phyloP scores from a whole-genome alignment of 208 protist species.

The Acanthamoeba triangularis region DNA sequence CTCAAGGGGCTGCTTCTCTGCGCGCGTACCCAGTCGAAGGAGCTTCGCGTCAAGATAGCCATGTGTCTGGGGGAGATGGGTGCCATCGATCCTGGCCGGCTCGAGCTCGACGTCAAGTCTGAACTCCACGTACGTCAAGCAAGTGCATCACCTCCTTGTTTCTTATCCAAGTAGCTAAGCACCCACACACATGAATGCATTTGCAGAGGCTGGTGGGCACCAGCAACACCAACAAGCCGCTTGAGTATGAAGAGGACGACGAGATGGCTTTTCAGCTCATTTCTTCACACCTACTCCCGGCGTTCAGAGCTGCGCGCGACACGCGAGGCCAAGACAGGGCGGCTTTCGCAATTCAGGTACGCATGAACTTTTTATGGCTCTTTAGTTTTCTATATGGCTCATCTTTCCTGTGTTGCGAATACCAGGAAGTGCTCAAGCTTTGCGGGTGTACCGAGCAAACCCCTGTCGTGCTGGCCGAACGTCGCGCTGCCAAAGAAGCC shows the following conservation, averaged over 20 bases:
- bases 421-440: slow-evolving; percentile 84
- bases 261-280: slow-evolving; percentile 78
- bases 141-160: background rate
- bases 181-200: background rate
- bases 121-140: slow-evolving; percentile 25
- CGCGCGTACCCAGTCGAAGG: slow-evolving; percentile 2
- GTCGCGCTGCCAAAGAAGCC: background rate
- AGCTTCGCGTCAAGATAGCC: slow-evolving; percentile 54
- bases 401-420: background rate
- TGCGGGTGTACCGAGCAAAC: slow-evolving; percentile 54
- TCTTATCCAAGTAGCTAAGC: too few relatives aligned
- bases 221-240: slow-evolving; percentile 18
- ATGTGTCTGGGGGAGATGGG: slow-evolving; percentile 82
- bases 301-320: slow-evolving; percentile 75
- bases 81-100: slow-evolving; percentile 83
- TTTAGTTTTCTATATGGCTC: background rate
- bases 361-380: background rate
- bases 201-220: background rate
- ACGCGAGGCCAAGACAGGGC: slow-evolving; percentile 83
- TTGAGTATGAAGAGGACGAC: slow-evolving; percentile 26
- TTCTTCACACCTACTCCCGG: slow-evolving; percentile 77
- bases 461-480: slow-evolving; percentile 23
- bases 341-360: slow-evolving; percentile 83
- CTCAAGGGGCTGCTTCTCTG: slow-evolving; percentile 69
- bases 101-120: slow-evolving; percentile 75